Base-by-base conservation (phyloP, 148 eudicot species). In the Rhododendron griersonianum region DNA sequence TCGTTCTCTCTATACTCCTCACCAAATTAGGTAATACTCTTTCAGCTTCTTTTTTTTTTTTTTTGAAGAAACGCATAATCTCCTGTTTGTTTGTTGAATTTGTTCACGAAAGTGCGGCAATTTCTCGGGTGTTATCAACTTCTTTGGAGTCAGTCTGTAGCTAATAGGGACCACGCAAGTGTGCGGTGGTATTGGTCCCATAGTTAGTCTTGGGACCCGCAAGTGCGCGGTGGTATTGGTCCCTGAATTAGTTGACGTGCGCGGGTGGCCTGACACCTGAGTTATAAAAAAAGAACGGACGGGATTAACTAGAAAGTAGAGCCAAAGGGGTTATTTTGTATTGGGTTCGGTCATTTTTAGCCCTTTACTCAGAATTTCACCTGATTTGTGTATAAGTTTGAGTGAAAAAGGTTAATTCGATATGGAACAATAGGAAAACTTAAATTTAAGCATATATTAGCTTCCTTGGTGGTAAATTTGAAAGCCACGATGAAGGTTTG, bases 1-100 rank as follows among this genome's bases (percentile, higher is more conserved):
- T 97, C 80, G 89, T 89, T 88, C 98, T 97, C 71, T 92, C 99
- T 50, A 78, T 93, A 9, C 93, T 97, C 73, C 95, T 97, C 82
- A 93, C 98, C 18, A 97, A 97, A 90, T 88, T 97, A 87, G 99
- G 99, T 97, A 85, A 3, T 18, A 55, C 55, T 11, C 41, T 82
- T 55, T 81, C 86, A 67, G 5, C 33, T 80, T 47, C 2, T 47
- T 9, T 47, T 9, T 47, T 47, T 7, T 7, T 2, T 37, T 6
- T 18, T 77, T 28, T 4, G 5, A 47, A 16, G 35, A 59, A 30
- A 14, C 21, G 59, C 30, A 7, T 50, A 21, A 50, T 51, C 25
- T 30, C 79, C 44, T 57, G 74, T 63, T 83, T 81, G 81, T 82
- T 84, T 86, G 41, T 39, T 39, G 41, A 39, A 39, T 39, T 4